A percentile compares a stretch with the other conserved stretches of the same genome.
Evolutionary conservation across 352 stramenopile species (phyloP).

Genomic region (Salisapilia sapeloensis): DNA sequence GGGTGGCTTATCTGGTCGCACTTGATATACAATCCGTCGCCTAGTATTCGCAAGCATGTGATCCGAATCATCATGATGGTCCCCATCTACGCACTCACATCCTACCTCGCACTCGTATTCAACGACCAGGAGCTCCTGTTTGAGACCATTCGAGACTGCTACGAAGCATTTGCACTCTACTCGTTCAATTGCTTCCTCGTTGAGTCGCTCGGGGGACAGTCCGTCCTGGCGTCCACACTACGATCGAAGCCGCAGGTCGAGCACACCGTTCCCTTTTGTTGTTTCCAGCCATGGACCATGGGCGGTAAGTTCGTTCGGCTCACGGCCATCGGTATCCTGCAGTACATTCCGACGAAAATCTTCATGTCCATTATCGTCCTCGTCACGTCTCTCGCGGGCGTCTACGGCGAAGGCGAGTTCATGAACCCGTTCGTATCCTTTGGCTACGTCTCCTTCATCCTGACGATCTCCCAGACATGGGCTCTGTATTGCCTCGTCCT

Average conservation of each 20-base stretch:
- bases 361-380: conserved; percentile 78
- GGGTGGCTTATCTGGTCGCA: conserved; percentile 83
- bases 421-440: conserved; percentile 69
- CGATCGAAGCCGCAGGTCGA: conserved; percentile 72
- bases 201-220: conserved; percentile 72
- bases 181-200: conserved; percentile 89
- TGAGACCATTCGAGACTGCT: conserved; percentile 83
- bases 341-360: conserved; percentile 86
- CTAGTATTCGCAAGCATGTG: conserved; percentile 79
- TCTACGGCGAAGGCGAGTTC: conserved; percentile 84
- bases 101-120: conserved; percentile 80
- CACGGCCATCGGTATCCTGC: conserved; percentile 85
- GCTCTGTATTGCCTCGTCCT: conserved; percentile 89
- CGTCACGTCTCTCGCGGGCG: conserved; percentile 60
- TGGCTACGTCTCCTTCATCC: conserved; percentile 83
- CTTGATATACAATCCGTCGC: conserved; percentile 68
- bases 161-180: conserved; percentile 89
- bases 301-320: conserved; percentile 85
- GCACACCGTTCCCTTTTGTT: conserved; percentile 78
- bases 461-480: conserved; percentile 83
- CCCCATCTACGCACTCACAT: conserved; percentile 84
- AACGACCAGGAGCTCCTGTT: conserved; percentile 83
- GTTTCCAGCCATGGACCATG: conserved; percentile 81
- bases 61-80: conserved; percentile 91
- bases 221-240: conserved; percentile 64